A percentile compares a stretch with the other conserved stretches of the same genome.
Evolutionary conservation across 257 asterid species (phyloP).

Genomic region (Verbascum thapsus): DNA sequence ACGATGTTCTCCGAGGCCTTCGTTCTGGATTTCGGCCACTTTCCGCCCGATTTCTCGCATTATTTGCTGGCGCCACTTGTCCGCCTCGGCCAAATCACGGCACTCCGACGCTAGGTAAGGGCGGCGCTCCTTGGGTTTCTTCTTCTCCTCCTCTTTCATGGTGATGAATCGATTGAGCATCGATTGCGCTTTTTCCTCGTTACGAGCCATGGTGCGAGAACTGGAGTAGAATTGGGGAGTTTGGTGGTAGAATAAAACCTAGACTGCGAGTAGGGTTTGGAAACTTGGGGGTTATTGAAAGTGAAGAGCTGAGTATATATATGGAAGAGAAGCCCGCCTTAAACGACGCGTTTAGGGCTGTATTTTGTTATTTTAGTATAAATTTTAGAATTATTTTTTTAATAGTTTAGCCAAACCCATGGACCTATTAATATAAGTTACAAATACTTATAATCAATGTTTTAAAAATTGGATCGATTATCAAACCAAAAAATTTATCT

Average conservation of each 20-base stretch:
- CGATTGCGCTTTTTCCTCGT: conserved; percentile 97
- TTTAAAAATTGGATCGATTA: too few species aligned
- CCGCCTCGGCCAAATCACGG: conserved; percentile 95
- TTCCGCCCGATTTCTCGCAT: conserved; percentile 93
- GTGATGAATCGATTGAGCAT: conserved; percentile 89
- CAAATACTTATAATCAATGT: too few species aligned
- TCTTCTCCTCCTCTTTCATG: conserved; percentile 84
- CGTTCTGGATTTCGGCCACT: conserved; percentile 93
- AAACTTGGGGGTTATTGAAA: too few species aligned
- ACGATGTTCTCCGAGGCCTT: conserved; percentile 89
- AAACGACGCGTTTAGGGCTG: too few species aligned
- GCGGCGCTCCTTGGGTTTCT: conserved; percentile 94
- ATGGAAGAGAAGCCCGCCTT: too few species aligned
- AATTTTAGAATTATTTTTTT: too few species aligned
- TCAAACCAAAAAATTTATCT: too few species aligned
- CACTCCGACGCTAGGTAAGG: conserved; percentile 95
- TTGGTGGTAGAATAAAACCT: conserved; percentile 25
- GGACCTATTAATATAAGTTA: too few species aligned
- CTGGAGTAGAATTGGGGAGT: conserved; percentile 27
- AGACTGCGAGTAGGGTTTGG: too few species aligned
- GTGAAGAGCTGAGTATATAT: too few species aligned
- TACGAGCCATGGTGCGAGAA: conserved; percentile 83
- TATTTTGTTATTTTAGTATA: too few species aligned
- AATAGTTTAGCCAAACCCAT: too few species aligned
- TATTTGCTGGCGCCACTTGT: conserved; percentile 97